Evolutionary conservation across 2,329 filamentous ascomycete genomes (phyloP).

Genomic region (Polychaeton citri): DNA sequence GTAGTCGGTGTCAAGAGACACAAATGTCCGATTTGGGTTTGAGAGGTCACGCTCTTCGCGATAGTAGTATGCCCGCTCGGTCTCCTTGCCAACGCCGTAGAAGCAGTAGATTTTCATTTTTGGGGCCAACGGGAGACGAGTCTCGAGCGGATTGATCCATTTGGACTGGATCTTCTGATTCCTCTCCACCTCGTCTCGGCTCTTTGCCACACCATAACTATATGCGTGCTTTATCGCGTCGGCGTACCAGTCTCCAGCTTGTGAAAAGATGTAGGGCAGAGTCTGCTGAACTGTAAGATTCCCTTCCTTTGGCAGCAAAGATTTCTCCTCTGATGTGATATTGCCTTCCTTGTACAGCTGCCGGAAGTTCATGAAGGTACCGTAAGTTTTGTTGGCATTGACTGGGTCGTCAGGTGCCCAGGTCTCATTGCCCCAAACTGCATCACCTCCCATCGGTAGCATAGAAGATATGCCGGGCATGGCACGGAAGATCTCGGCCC

Average conservation of each 20-base stretch:
- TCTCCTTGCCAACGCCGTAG: conserved; percentile 88
- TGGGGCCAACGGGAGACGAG: conserved; percentile 72
- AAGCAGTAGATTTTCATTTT: conserved; percentile 94
- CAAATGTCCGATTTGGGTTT: conserved; percentile 47
- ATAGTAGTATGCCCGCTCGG: conserved; percentile 88
- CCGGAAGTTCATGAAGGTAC: conserved; percentile 75
- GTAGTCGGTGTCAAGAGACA: conserved; percentile 49
- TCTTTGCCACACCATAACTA: conserved; percentile 79
- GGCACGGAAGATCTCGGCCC: conserved; percentile 84
- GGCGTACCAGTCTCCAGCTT: conserved; percentile 75
- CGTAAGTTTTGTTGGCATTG: conserved; percentile 60
- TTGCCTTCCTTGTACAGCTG: conserved; percentile 42
- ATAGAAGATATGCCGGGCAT: conserved; percentile 97
- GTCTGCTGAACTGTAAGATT: conserved; percentile 77
- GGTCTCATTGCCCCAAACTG: conserved; percentile 81
- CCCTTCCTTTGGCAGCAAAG: conserved; percentile 16
- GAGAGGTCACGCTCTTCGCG: conserved; percentile 48
- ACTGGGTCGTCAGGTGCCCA: conserved; percentile 80
- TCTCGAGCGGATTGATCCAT: conserved; percentile 92
- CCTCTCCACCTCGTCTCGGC: conserved; percentile 62
- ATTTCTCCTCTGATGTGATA: conserved; percentile 9
- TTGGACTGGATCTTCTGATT: conserved; percentile 44
- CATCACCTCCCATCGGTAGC: conserved; percentile 85
- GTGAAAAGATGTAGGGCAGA: conserved; percentile 62
- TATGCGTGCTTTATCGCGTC: conserved; percentile 61